These are phyloP conservation scores for Pichia paraexigua DNA, from an alignment of 805 yeast genomes.

Conservation along the genomic window DNA sequence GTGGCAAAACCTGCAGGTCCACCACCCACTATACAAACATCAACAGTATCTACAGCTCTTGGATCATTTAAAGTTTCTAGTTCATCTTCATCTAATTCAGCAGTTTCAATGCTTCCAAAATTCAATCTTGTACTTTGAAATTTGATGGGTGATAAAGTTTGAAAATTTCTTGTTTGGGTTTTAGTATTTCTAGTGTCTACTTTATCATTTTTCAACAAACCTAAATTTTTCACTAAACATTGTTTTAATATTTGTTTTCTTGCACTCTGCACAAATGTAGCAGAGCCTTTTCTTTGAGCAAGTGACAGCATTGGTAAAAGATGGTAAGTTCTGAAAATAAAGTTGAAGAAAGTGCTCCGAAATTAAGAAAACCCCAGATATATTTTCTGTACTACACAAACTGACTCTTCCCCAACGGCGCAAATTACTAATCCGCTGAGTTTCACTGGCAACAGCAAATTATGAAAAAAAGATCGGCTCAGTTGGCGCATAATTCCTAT, in stretches of 20 bases:
- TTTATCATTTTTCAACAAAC: neutral
- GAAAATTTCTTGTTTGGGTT: neutral
- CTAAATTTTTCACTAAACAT: neutral
- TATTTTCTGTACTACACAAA: too few relatives aligned
- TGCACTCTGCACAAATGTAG: neutral
- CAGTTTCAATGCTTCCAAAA: slow-evolving; percentile 18
- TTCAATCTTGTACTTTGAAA: neutral
- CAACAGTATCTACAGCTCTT: slow-evolving; percentile 79
- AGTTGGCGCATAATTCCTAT: neutral
- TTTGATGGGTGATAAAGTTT: neutral
- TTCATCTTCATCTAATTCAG: slow-evolving; percentile 34
- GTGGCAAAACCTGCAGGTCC: slow-evolving; percentile 97
- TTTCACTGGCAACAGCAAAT: neutral
- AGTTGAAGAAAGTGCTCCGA: too few relatives aligned
- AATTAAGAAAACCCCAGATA: neutral
- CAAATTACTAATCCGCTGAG: neutral
- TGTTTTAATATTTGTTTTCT: neutral
- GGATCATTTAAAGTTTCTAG: slow-evolving; percentile 46
- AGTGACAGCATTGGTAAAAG: neutral
- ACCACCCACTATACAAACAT: slow-evolving; percentile 94
- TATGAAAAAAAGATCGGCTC: neutral
- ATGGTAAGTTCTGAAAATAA: too few relatives aligned
- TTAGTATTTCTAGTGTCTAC: neutral
- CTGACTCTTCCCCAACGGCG: neutral
- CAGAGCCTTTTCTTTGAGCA: neutral